Conservation (phyloP, 2,329 filamentous ascomycete genomes). For the Lachnellula subtilissima region DNA sequence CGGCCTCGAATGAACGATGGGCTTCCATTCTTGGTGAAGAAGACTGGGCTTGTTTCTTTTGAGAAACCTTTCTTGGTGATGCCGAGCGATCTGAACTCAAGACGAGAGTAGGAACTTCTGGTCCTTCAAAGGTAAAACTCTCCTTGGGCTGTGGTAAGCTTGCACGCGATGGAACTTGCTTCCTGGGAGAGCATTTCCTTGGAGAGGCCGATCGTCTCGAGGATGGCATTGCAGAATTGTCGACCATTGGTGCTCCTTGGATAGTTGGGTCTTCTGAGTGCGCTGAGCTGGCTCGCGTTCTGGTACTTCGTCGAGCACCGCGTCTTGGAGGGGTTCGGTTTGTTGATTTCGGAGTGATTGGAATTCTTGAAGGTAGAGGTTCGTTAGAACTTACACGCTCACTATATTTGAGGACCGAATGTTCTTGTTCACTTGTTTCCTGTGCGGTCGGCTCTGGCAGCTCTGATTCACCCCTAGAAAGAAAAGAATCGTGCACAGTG, state of each 20-base stretch:
- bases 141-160: not conserved
- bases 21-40: too few species aligned
- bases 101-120: too few species aligned
- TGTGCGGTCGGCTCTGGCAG: too few species aligned
- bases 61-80: too few species aligned
- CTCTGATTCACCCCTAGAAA: too few species aligned
- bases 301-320: conserved; percentile 2
- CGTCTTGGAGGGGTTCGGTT: not conserved
- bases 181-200: not conserved
- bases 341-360: not conserved
- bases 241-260: not conserved
- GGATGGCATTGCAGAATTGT: too few species aligned
- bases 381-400: not conserved
- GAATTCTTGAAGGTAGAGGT: not conserved
- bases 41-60: too few species aligned
- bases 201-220: not conserved
- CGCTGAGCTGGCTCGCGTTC: conserved; percentile 13
- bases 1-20: too few species aligned
- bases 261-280: not conserved
- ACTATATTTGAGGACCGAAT: not conserved
- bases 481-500: too few species aligned
- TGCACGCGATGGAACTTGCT: not conserved
- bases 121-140: too few species aligned
- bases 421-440: not conserved
- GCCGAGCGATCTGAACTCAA: too few species aligned